Evolutionary conservation across 768 basidiomycete genomes (phyloP), one percentile per base, ranked within the genome.

Genomic region (Boletus rubropictus): DNA sequence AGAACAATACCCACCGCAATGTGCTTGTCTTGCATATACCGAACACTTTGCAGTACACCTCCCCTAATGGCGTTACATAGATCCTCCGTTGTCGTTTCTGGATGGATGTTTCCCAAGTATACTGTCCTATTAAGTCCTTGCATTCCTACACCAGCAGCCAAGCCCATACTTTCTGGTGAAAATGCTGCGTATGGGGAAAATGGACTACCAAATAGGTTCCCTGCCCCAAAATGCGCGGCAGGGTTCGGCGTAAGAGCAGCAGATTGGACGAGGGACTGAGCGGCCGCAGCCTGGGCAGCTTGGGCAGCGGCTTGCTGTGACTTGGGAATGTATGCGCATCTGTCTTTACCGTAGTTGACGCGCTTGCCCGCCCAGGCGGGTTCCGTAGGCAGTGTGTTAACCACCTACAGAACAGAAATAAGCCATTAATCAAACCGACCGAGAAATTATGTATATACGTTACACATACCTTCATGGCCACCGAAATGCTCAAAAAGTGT

Each of bases 301-400:
- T 88, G 86, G 2, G 88, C 88, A 9, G 87, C 88, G 0, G 81
- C 91, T 70, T 87, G 93, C 68, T 86, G 94, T 29, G 86, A 93
- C 72, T 90, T 97, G 55, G 96, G 96, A 21, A 97, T 87, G 64
- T 96, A 97, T 10, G 94, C 94, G 55, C 95, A 98, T 46, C 95
- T 89, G 64, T 99, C 96, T 69, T 99, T 99, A 60, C 95, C 95
- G 59, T 94, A 99, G 69, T 93, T 95, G 67, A 99, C 91, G 39
- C 94, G 84, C 63, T 93, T 96, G 55, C 91, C 94, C 4, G 86
- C 86, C 94, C 95, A 99, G 0, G 80, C 82, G 2, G 89, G 86
- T 65, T 97, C 94, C 3, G 82, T 86, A 2, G 93, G 92, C 21
- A 99, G 77, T 7, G 89, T 89, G 56, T 88, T 86, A 39, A 98